Conservation (phyloP, 345 rosid genomes). For the Boechera divaricarpa region DNA sequence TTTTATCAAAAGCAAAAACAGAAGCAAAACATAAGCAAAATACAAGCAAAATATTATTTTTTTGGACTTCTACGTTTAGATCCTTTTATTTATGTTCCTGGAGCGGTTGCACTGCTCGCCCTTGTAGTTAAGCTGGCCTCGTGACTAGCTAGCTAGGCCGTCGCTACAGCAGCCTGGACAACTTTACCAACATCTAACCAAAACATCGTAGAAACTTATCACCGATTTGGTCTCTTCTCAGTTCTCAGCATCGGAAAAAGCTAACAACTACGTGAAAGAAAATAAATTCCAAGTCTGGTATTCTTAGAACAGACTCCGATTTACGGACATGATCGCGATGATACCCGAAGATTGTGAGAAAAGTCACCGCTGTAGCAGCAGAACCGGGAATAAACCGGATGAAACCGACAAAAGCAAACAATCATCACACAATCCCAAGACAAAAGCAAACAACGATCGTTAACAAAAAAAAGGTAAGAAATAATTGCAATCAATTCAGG, state of each 20-base stretch:
- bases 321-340: slow-evolving; percentile 25
- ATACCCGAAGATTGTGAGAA: slow-evolving; percentile 21
- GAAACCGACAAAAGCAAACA: slow-evolving; percentile 3
- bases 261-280: slow-evolving; percentile 1
- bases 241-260: slow-evolving; percentile 13
- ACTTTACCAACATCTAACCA: neutral
- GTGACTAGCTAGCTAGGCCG: slow-evolving; percentile 19
- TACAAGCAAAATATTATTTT: no score
- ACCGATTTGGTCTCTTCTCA: slow-evolving; percentile 7
- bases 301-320: slow-evolving; percentile 9
- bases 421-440: slow-evolving; percentile 15
- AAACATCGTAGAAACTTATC: slow-evolving; percentile 11
- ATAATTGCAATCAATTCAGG: slow-evolving; percentile 20
- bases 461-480: neutral
- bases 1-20: no score
- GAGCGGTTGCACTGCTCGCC: no score
- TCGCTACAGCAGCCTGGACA: slow-evolving; percentile 20
- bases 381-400: slow-evolving; percentile 1
- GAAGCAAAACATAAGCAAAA: no score
- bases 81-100: fast-evolving
- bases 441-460: slow-evolving; percentile 14
- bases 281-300: neutral
- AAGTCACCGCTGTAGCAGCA: slow-evolving; percentile 21
- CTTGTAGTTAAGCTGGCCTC: no score
- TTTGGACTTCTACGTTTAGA: no score